A percentile compares a stretch with the other conserved stretches of the same genome.
These are phyloP conservation scores for Candida maltosa DNA, from an alignment of 805 yeast genomes.

Conservation along the genomic window DNA sequence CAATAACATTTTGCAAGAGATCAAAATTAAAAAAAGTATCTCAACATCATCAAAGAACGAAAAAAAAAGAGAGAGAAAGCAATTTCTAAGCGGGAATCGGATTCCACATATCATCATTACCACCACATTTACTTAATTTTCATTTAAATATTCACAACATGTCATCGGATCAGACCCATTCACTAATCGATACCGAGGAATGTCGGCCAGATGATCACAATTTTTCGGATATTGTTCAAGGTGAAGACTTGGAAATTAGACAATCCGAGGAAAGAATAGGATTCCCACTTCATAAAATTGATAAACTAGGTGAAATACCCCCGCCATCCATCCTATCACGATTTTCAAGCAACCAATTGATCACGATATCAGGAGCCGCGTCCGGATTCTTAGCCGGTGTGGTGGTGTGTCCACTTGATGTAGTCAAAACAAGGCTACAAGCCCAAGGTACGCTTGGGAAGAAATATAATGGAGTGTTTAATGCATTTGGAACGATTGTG, in stretches of 20 bases:
- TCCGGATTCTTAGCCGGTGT: slow-evolving; percentile 91
- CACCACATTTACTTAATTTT: too few species aligned
- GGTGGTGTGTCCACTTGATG: slow-evolving; percentile 92
- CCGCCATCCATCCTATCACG: slow-evolving; percentile 20
- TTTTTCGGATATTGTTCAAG: slow-evolving; percentile 35
- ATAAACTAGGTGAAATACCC: slow-evolving; percentile 13
- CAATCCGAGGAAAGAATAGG: slow-evolving; percentile 11
- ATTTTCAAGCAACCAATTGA: slow-evolving; percentile 50
- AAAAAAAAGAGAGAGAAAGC: too few species aligned
- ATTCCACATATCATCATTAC: too few species aligned
- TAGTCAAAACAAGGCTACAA: slow-evolving; percentile 89
- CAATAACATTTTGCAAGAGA: too few species aligned
- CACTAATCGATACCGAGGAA: too few species aligned
- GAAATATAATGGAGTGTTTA: slow-evolving; percentile 58
- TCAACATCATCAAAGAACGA: too few species aligned
- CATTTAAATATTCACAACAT: too few species aligned
- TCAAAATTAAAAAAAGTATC: too few species aligned
- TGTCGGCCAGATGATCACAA: too few species aligned
- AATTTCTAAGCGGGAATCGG: too few species aligned
- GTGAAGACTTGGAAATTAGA: slow-evolving; percentile 35
- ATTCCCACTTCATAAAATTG: slow-evolving; percentile 17
- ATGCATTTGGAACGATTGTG: slow-evolving; percentile 64
- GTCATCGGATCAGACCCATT: too few species aligned
- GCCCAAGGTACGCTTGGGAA: slow-evolving; percentile 65
- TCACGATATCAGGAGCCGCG: slow-evolving; percentile 87